Base-by-base conservation (phyloP, 83 land plant genomes). In the Picea abies region DNA sequence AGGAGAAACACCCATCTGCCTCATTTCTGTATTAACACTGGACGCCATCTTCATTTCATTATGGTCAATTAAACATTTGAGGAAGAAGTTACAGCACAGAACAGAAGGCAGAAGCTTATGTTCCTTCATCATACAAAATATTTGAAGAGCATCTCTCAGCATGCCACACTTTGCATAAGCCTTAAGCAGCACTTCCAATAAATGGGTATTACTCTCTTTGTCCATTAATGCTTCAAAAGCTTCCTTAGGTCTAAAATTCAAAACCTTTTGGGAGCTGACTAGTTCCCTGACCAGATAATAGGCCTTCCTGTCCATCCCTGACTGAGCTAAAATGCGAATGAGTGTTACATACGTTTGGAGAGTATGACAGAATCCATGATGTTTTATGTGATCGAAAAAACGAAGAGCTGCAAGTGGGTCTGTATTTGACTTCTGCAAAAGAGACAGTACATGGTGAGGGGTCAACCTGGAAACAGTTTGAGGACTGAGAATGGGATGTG, bases 161-260 rank as follows among this genome's bases (percentile, higher is more conserved):
- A 84, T 83, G 12, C 85, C 85, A 32, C 65, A 68, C 63, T 83
- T 82, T 15, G 47, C 84, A 84, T 86, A 89, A 19, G 76, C 82
- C 80, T 89, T 89, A 39, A 89, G 58, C 6, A 89, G 22, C 4
- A 60, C 84, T 79, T 82, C 84, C 41, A 70, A 60, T 19, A 70
- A 49, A 60, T 10, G 78, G 8, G 64, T 60, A 23, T 41, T 14
- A 70, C 60, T 47, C 16, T 23, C 44, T 63, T 62, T 29, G 73
- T 82, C 79, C 9, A 16, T 14, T n/a, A 89, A 49, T 4, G 66
- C 56, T 9, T 82, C 75, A 52, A 89, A 58, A 37, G 86, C 79
- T 15, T 79, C 86, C 9, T 23, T 35, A 10, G 81, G 32, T 16
- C 71, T 80, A 80, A 84, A 82, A 12, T 79, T 83, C 58, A 67